Conservation (phyloP, 148 eudicot species). For the Amaranthus hypochondriacus region DNA sequence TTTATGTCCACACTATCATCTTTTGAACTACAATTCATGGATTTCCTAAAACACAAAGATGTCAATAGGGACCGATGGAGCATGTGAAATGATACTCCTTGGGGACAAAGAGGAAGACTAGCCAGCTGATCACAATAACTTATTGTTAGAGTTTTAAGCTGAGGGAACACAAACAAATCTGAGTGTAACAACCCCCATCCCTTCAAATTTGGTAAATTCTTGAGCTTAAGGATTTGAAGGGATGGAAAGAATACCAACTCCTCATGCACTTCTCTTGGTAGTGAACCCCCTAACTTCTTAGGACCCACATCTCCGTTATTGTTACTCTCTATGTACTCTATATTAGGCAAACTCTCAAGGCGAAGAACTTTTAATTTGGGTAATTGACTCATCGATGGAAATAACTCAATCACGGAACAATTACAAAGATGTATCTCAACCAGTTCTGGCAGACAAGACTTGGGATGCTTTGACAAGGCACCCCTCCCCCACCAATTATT, state of each 20-base stretch:
- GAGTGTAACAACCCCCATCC: background rate
- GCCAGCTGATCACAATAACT: background rate
- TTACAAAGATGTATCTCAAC: background rate
- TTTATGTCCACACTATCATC: background rate
- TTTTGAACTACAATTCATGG: background rate
- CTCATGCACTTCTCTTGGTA: too few relatives aligned
- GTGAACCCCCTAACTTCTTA: too few relatives aligned
- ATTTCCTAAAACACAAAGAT: background rate
- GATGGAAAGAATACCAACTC: conserved; percentile 5
- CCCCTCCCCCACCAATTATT: background rate
- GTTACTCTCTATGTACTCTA: background rate
- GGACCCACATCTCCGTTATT: too few relatives aligned
- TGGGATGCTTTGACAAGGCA: background rate
- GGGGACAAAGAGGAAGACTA: background rate
- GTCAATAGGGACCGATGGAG: too few relatives aligned
- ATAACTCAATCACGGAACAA: background rate
- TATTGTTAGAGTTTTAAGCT: background rate
- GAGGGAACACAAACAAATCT: background rate
- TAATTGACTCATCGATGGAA: background rate
- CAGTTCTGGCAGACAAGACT: background rate
- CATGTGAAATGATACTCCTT: too few relatives aligned
- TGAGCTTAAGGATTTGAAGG: background rate
- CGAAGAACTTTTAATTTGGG: background rate
- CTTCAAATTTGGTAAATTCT: background rate
- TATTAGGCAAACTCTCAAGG: background rate